Base-by-base conservation (phyloP, 2,329 filamentous ascomycete genomes). In the Botrytis elliptica region DNA sequence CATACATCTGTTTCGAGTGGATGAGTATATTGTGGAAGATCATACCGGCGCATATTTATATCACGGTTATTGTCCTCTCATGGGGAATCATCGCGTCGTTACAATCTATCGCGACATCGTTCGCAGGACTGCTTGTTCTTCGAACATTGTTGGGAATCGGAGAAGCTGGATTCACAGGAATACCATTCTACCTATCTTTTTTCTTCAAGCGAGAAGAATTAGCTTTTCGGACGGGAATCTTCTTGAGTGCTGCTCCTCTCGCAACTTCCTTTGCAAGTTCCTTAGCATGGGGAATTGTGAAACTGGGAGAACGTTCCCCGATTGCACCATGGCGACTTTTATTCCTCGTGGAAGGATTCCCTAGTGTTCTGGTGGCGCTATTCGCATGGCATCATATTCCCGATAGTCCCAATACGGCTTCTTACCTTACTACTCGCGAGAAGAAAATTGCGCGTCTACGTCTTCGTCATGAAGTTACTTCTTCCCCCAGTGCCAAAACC, bases 271-370 rank as follows among this genome's bases (percentile, higher is more conserved):
- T 97, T 80, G 93, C 93, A 0, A 93, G 93, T 57, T 91, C 88
- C 14, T 85, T 97, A 6, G 94, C 94, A 12, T 94, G 92, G 90
- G 79, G 90, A 36, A 95, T 97, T 75, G 88, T 94, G 69, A 90
- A 89, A 78, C 79, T 94, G 22, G 93, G 89, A 69, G 84, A 88
- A 66, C 79, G 86, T 75, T 85, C 88, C 1, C 92, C 92, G 25
- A 90, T 97, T 68, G 92, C 93, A 0, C 89, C 92, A 6, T 97
- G 94, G 94, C 88, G 94, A n/a, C 86, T 95, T 2, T 85, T 97
- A 42, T 97, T 97, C 79, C 86, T 97, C 12, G 78, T 95, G 20
- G 94, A 97, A 82, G 94, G 94, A 1, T 95, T 97, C 75, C 94
- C 94, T 1, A 94, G 92, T 40, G 87, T 97, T 62, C 75, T 97